A percentile compares a stretch with the other conserved stretches of the same genome.
Conservation (phyloP, 2,329 filamentous ascomycete species). For the Exophiala sideris region DNA sequence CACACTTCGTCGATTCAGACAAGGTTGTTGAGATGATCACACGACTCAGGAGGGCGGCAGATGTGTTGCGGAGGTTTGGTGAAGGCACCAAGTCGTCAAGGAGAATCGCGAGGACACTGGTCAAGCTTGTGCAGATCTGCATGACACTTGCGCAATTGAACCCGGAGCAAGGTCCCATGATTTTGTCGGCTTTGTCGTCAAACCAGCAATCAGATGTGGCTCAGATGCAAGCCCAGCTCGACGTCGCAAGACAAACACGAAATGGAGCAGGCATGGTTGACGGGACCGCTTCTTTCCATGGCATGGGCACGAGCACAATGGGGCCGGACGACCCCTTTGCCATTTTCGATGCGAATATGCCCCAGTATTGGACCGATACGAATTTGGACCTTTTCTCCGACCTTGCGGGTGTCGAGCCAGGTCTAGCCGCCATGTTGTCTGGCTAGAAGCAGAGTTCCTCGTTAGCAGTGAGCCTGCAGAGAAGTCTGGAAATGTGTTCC, state of each 20-base stretch:
- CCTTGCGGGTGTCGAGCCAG: constrained; percentile 15
- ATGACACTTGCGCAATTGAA: constrained; percentile 20
- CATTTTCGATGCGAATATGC: constrained; percentile 17
- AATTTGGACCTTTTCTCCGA: constrained; percentile 24
- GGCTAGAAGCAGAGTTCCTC: neutral
- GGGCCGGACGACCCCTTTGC: constrained; percentile 37
- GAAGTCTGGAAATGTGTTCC: too few species aligned
- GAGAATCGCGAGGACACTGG: constrained; percentile 16
- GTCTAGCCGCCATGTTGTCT: constrained; percentile 19
- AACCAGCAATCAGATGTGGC: constrained; percentile 7
- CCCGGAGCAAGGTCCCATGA: constrained; percentile 15
- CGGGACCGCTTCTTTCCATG: constrained; percentile 32
- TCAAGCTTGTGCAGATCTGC: constrained; percentile 23
- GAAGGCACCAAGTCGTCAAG: constrained; percentile 21
- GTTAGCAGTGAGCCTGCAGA: too few species aligned
- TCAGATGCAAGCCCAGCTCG: constrained; percentile 4
- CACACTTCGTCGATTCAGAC: constrained; percentile 5
- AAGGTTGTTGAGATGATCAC: constrained; percentile 20
- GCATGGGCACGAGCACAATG: constrained; percentile 35
- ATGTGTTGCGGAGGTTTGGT: constrained; percentile 17
- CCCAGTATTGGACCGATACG: constrained; percentile 21
- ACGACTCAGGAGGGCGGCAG: constrained; percentile 13
- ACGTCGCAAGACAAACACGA: neutral
- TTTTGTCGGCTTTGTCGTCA: constrained; percentile 14
- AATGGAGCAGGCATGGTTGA: neutral